Base-by-base conservation (phyloP, 768 basidiomycete species). In the Lentinula lateritia region DNA sequence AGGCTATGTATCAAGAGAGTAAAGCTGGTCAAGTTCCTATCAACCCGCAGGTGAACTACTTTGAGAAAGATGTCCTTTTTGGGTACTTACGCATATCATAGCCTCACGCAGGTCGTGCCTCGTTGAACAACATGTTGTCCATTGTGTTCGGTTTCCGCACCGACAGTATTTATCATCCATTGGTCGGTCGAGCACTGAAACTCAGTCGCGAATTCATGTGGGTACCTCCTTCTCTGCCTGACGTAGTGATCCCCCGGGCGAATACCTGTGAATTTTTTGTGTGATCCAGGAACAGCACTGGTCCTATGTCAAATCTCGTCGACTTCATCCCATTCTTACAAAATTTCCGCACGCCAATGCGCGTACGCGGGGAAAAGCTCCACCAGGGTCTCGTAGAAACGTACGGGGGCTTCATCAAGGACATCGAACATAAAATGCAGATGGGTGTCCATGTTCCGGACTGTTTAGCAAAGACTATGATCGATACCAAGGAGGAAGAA, bases 381-480 rank as follows among this genome's bases (percentile, higher is more conserved):
- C 65, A 68, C 58, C 64, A 60, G 18, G 70, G 59, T 46, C 64
- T 73, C n/a, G 45, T 71, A 35, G 68, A 69, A 20, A 65, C 70
- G 3, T 75, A 74, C 60, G 71, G 74, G 8, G 64, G 64, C 12
- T 70, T 74, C 68, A 70, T 74, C 16, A 58, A 54, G 50, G 62
- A 61, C 16, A 62, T 74, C 23, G 67, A 71, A 54, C 63, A 56
- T 6, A 68, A 71, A 5, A 66, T 74, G 64, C 68, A 70, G 8
- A 48, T 59, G 0, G 74, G 73, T 20, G 72, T 74, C 34, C 54
- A 68, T 15, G 72, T 74, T 1, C 72, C 73, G 1, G 69, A 74
- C 56, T 75, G 74, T 60, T 65, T 75, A 5, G 72, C 65, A 13
- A 74, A 71, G 64, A 69, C 68, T 1, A 61, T 75, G 35, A 61